A percentile compares a stretch with the other conserved stretches of the same genome.
These are phyloP conservation scores for Fraxinus dipetala DNA, from an alignment of 305 asterid species.

Conservation along the genomic window DNA sequence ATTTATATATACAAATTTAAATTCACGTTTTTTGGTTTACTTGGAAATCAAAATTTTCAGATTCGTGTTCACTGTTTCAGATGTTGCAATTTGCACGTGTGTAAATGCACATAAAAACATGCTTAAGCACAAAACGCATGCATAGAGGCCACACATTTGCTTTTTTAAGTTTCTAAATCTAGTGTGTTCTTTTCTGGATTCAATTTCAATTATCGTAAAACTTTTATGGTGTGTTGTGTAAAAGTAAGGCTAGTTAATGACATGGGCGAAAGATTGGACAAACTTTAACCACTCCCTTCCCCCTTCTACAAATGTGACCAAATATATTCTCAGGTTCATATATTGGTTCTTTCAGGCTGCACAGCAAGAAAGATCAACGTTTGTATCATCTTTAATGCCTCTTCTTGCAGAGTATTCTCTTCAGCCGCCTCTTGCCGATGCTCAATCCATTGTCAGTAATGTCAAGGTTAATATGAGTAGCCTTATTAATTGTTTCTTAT, in stretches of 20 bases:
- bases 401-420: conserved; percentile 96
- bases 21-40: background rate
- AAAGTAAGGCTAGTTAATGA: conserved; percentile 13
- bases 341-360: conserved; percentile 71
- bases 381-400: conserved; percentile 74
- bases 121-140: background rate
- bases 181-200: background rate
- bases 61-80: background rate
- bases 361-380: conserved; percentile 81
- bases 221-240: conserved; percentile 1
- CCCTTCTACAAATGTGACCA: conserved; percentile 18
- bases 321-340: conserved; percentile 26
- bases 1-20: background rate
- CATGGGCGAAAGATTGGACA: background rate
- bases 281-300: conserved; percentile 8
- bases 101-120: background rate
- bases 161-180: background rate
- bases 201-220: background rate
- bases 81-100: background rate
- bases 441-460: conserved; percentile 91
- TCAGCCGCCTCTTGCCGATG: conserved; percentile 82
- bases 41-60: background rate
- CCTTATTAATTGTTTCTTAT: conserved; percentile 18
- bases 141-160: background rate
- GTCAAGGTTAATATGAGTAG: conserved; percentile 61